Base-by-base conservation (phyloP, 208 protist species). In the Endotrypanum monterogeii region DNA sequence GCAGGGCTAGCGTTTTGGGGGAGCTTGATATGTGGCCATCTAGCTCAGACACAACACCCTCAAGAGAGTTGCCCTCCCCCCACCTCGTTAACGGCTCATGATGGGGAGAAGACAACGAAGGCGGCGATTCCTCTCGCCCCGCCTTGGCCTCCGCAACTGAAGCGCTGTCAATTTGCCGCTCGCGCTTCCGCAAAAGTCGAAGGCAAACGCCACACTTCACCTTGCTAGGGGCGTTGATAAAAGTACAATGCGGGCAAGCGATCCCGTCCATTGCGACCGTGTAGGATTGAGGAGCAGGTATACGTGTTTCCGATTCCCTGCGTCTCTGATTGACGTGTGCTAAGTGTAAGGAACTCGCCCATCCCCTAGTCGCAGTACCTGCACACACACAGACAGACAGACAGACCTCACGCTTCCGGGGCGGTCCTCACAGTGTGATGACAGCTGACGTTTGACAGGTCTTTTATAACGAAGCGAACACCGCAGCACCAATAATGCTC, bases 171-270 rank as follows among this genome's bases (percentile, higher is more conserved):
- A 41, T 61, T 1, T 68, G 28, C 39, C 71, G 58, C 2, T 80
- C 70, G 18, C 83, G 71, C 54, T 88, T 88, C 51, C 73, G 78
- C 51, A 94, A 70, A 14, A 85, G 72, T 46, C 76, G 83, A 18
- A 83, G 73, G 44, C 90, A 94, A 81, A 92, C 86, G 16, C 80
- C 57, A 61, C 90, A 94, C 37, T 84, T 80, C 35, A 84, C 65
- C 23, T 80, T 78, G 9, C 32, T 79, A 3, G 83, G 44, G 25
- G 62, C 57, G 58, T 92, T 92, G 50, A 92, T 25, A 70, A 87
- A 92, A 25, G 90, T 92, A 77, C 90, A 94, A 50, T 91, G 82
- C 28, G 79, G 84, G 37, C 90, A 94, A 28, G 71, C 58, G 37
- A 85, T 82, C 44, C 41, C 67, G 18, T 37, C 71, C 80, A 84